These are phyloP conservation scores for Hymenoscyphus fraxineus DNA, from an alignment of 2,329 filamentous ascomycete genomes.

Conservation along the genomic window DNA sequence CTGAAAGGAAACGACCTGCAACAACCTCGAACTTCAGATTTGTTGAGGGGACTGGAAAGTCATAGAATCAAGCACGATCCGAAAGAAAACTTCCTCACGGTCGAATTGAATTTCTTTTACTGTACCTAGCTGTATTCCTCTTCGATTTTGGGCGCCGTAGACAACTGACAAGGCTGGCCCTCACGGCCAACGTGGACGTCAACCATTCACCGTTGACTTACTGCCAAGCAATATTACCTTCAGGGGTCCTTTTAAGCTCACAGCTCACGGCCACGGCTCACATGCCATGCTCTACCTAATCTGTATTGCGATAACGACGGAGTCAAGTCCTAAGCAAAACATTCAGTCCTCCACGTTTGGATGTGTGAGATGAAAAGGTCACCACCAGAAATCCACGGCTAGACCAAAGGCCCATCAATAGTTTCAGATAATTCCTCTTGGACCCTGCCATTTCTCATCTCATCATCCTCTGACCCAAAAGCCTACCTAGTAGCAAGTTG, in stretches of 20 bases:
- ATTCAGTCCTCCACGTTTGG: neutral
- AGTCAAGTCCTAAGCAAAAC: conserved; percentile 1
- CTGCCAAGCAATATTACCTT: neutral
- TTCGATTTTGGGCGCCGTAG: no score
- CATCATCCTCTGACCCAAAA: neutral
- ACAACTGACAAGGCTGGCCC: no score
- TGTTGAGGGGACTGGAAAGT: neutral
- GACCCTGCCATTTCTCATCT: neutral
- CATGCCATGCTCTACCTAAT: neutral
- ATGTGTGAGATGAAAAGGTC: conserved; percentile 4
- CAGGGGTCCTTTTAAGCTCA: conserved; percentile 1
- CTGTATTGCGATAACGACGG: conserved; percentile 1
- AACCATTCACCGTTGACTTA: neutral
- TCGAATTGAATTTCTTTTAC: no score
- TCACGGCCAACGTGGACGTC: neutral
- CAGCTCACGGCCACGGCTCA: neutral
- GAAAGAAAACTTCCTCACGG: no score
- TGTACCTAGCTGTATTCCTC: no score
- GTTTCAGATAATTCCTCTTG: neutral
- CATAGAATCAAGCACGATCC: neutral
- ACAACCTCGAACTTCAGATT: neutral
- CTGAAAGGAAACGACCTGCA: neutral
- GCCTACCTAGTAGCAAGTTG: neutral
- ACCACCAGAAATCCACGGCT: conserved; percentile 1
- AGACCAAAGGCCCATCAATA: neutral